Evolutionary conservation across 1,139 yeast genomes (phyloP).

Genomic region (Saccharomyces hybrid): DNA sequence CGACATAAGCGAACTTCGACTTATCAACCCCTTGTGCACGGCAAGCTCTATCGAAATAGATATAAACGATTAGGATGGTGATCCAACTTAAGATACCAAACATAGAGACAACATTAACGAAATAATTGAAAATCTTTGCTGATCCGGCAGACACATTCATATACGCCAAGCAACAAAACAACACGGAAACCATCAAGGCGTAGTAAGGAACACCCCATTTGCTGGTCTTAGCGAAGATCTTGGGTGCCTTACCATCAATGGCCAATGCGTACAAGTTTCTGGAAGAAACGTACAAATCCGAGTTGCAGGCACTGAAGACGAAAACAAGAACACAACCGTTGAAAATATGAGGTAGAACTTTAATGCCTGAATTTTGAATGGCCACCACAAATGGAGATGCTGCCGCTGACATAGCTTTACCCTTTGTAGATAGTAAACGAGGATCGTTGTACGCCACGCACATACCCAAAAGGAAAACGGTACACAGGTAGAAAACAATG

Average conservation of each 20-base stretch:
- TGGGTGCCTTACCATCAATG: constrained; percentile 57
- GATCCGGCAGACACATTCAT: constrained; percentile 52
- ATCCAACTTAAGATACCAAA: constrained; percentile 69
- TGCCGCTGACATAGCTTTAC: constrained; percentile 45
- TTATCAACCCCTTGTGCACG: constrained; percentile 54
- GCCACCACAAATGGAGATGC: constrained; percentile 76
- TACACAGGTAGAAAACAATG: constrained; percentile 55
- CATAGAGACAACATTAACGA: constrained; percentile 63
- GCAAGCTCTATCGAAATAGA: constrained; percentile 57
- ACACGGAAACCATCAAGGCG: constrained; percentile 39
- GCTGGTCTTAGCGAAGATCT: constrained; percentile 50
- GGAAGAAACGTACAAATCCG: constrained; percentile 64
- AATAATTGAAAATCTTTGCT: constrained; percentile 52
- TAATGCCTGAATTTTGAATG: constrained; percentile 53
- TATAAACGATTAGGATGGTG: constrained; percentile 52
- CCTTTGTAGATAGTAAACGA: constrained; percentile 31
- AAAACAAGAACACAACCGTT: constrained; percentile 64
- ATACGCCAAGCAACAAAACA: constrained; percentile 52
- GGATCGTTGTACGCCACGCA: constrained; percentile 68
- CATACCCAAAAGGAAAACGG: constrained; percentile 65
- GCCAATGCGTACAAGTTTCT: constrained; percentile 62
- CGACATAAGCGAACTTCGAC: constrained; percentile 45
- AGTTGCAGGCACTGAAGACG: constrained; percentile 66
- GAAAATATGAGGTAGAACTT: constrained; percentile 54
- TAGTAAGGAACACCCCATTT: constrained; percentile 58